These are phyloP conservation scores for Annulohypoxylon nitens DNA, from an alignment of 495 filamentous ascomycete genomes.

Conservation along the genomic window DNA sequence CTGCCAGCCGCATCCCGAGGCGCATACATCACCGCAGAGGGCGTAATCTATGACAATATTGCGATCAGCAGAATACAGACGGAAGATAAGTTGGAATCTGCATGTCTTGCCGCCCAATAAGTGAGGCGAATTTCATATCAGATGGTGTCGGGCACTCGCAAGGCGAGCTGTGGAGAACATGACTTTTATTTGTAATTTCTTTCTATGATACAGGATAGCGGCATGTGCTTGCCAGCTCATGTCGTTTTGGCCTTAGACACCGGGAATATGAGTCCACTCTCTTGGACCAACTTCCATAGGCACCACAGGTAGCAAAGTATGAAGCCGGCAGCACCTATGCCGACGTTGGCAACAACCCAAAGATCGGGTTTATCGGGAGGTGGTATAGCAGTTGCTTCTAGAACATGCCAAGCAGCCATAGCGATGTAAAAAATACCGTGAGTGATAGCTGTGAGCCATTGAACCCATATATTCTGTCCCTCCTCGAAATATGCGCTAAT, in stretches of 20 bases:
- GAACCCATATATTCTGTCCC: slow-evolving; percentile 59
- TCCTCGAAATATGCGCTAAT: slow-evolving; percentile 72
- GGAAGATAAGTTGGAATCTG: not conserved
- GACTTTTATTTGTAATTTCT: slow-evolving; percentile 28
- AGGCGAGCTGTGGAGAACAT: slow-evolving; percentile 4
- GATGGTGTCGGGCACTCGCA: slow-evolving; percentile 2
- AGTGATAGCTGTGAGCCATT: slow-evolving; percentile 71
- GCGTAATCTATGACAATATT: not conserved
- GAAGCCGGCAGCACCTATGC: slow-evolving; percentile 87
- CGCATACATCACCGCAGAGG: not conserved
- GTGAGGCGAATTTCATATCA: not conserved
- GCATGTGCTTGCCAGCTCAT: slow-evolving; percentile 35
- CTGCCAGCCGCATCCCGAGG: not conserved
- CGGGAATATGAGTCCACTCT: slow-evolving; percentile 63
- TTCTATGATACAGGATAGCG: slow-evolving; percentile 24
- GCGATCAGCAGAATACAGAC: not conserved
- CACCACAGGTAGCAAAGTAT: slow-evolving; percentile 92
- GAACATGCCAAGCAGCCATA: slow-evolving; percentile 84
- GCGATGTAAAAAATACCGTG: slow-evolving; percentile 80
- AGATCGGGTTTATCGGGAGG: slow-evolving; percentile 87
- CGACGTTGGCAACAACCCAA: slow-evolving; percentile 91
- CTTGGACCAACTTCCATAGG: slow-evolving; percentile 74
- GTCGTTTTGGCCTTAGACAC: slow-evolving; percentile 57
- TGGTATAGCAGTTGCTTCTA: slow-evolving; percentile 74
- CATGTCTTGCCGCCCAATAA: not conserved